Conservation (phyloP, 257 asterid species). For the Orobanche coerulescens region DNA sequence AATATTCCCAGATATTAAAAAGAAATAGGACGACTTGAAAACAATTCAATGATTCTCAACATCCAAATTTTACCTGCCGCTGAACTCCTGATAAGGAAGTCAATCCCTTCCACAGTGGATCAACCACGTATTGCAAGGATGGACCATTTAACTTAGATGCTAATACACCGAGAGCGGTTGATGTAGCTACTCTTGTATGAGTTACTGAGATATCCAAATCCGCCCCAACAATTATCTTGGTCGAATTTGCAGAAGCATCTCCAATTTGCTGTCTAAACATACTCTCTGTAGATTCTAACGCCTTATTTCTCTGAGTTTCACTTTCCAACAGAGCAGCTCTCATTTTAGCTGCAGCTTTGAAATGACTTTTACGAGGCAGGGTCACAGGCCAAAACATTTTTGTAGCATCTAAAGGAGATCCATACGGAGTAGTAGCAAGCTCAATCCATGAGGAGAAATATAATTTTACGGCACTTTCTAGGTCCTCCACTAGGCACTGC, state of each 20-base stretch:
- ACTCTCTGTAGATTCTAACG: constrained; percentile 42
- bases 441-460: constrained; percentile 87
- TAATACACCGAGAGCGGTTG: constrained; percentile 75
- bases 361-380: constrained; percentile 93
- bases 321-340: constrained; percentile 66
- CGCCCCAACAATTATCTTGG: constrained; percentile 83
- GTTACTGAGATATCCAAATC: constrained; percentile 88
- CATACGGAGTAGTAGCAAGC: constrained; percentile 88
- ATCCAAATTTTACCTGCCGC: constrained; percentile 62
- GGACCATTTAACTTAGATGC: constrained; percentile 66
- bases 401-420: constrained; percentile 67
- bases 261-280: constrained; percentile 48
- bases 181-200: constrained; percentile 79
- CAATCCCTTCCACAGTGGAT: constrained; percentile 79
- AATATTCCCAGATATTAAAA: constrained; percentile 2
- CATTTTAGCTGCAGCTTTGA: constrained; percentile 98
- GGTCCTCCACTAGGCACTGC: constrained; percentile 80
- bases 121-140: constrained; percentile 60
- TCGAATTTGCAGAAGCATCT: constrained; percentile 46
- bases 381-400: constrained; percentile 98
- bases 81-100: constrained; percentile 91
- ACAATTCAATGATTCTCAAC: constrained; percentile 9
- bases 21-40: neutral
- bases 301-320: constrained; percentile 39
- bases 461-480: constrained; percentile 62